Percentiles rank a stretch among this genome's conserved stretches.
Evolutionary conservation across 176 grass and related monocot species (phyloP).

Genomic region (Carex myosuroides): DNA sequence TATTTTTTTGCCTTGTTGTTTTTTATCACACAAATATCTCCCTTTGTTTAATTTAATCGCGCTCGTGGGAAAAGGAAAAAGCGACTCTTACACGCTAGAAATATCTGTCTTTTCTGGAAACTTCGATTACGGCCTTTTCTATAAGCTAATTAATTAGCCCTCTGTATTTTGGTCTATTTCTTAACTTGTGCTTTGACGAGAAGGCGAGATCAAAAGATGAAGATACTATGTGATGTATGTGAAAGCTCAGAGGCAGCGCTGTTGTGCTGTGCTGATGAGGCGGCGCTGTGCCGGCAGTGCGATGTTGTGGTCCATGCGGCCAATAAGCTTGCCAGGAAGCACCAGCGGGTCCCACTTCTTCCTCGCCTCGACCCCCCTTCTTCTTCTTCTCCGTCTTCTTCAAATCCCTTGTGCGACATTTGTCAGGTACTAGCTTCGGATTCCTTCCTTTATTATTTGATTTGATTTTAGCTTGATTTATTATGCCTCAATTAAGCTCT

Average conservation of each 20-base stretch:
- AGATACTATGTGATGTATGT: conserved; percentile 76
- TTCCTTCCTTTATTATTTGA: not conserved
- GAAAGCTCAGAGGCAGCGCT: conserved; percentile 52
- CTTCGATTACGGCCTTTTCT: not conserved
- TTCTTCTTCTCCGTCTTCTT: not conserved
- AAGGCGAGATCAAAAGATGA: conserved; percentile 37
- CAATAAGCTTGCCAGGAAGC: conserved; percentile 76
- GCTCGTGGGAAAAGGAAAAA: not conserved
- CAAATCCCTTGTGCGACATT: conserved; percentile 51
- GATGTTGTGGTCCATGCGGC: conserved; percentile 71
- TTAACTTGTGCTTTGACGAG: not conserved
- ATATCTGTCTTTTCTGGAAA: not conserved
- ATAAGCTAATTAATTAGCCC: not conserved
- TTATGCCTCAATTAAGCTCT: not conserved
- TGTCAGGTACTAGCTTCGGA: conserved; percentile 41
- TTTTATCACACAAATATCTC: not conserved
- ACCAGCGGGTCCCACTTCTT: conserved; percentile 60
- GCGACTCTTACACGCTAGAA: not conserved
- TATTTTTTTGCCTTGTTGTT: not conserved
- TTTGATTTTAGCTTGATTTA: not conserved
- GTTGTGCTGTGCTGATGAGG: conserved; percentile 47
- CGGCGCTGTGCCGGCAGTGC: conserved; percentile 48
- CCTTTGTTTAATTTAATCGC: not conserved
- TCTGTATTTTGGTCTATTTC: not conserved
- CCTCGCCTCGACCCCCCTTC: conserved; percentile 15